Percentiles rank a stretch among this genome's conserved stretches.
phyloP scores from a whole-genome alignment of 1,284 basidiomycete species.

The Moesziomyces globuligerus region DNA sequence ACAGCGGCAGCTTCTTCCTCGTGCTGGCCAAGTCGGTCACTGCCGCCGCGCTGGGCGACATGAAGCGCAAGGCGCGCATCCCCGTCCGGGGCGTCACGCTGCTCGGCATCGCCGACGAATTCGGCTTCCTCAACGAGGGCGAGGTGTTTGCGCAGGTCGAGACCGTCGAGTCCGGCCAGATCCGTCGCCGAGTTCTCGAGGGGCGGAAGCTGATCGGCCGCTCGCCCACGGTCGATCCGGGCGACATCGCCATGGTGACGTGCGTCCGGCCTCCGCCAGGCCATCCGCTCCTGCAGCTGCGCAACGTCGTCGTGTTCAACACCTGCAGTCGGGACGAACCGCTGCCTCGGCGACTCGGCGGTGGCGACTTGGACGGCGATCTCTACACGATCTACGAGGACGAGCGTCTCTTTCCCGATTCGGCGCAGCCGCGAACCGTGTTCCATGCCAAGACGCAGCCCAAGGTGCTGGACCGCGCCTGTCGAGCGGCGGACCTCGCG shows the following conservation, averaged over 20 bases:
- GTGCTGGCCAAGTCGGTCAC: constrained; percentile 18
- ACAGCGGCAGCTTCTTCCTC: constrained; percentile 29
- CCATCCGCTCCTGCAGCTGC: constrained; percentile 39
- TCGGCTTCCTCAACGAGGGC: constrained; percentile 29
- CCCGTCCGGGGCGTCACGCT: constrained; percentile 30
- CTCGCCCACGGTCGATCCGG: constrained; percentile 43
- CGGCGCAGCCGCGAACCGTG: constrained; percentile 8
- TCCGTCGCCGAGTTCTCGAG: constrained; percentile 16
- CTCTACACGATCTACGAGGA: constrained; percentile 70
- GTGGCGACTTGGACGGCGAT: constrained; percentile 53
- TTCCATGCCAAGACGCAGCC: constrained; percentile 70
- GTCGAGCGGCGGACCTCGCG: constrained; percentile 75
- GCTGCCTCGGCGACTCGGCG: constrained; percentile 33
- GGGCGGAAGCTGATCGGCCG: constrained; percentile 45
- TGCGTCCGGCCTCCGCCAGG: constrained; percentile 32
- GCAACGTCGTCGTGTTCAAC: constrained; percentile 51
- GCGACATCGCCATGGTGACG: constrained; percentile 36
- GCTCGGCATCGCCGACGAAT: constrained; percentile 46
- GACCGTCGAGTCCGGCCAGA: constrained; percentile 7
- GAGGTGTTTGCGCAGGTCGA: constrained; percentile 43
- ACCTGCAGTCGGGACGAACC: constrained; percentile 20
- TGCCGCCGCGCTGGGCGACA: constrained; percentile 38
- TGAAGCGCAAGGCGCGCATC: constrained; percentile 44
- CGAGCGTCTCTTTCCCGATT: constrained; percentile 72
- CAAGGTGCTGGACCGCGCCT: constrained; percentile 71